Evolutionary conservation across 495 filamentous ascomycete genomes (phyloP), one percentile per base, ranked within the genome.

Genomic region (Penicillium mononematosum): DNA sequence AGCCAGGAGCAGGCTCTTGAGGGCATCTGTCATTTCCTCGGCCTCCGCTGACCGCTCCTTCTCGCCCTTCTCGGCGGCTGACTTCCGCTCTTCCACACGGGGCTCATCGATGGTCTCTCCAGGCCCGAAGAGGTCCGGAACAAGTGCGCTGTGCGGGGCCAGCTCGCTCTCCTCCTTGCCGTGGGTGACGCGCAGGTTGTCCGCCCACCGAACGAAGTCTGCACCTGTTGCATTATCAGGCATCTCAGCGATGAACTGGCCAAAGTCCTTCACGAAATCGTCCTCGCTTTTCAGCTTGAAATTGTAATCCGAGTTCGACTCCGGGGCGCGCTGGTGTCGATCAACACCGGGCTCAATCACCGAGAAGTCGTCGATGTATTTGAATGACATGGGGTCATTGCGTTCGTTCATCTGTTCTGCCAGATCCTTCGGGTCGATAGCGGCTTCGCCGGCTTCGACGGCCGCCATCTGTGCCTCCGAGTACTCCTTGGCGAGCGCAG

Each of bases 311-410:
- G 77, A 71, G 58, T 83, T 83, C 54, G 69, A 70, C 62, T 78
- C 60, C n/a, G 78, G 78, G 27, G 75, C 71, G 19, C 81, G 79
- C 32, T 83, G 77, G 55, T 81, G 75, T 51, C 79, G 78, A 77
- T 96, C 92, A 59, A 96, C 75, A 17, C 89, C 79, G 55, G 90
- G 88, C 69, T 88, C 83, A 56, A 89, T 81, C 39, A 78, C 73
- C 36, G 88, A 83, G 58, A 98, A 86, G 77, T 98, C 94, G 74
- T 96, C 91, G 55, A 93, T 66, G 77, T 98, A 98, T 24, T 77
- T 71, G 45, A 94, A 73, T 22, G 73, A 72, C 76, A 88, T 88
- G 10, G 86, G 81, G 70, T 98, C 94, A 42, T 69, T 71, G 45
- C 88, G 85, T 46, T 88, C 66, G 4, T 80, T 77, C 49, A 85